These are phyloP conservation scores for Potentilla sterilis DNA, from an alignment of 306 rosid genomes.

Conservation along the genomic window DNA sequence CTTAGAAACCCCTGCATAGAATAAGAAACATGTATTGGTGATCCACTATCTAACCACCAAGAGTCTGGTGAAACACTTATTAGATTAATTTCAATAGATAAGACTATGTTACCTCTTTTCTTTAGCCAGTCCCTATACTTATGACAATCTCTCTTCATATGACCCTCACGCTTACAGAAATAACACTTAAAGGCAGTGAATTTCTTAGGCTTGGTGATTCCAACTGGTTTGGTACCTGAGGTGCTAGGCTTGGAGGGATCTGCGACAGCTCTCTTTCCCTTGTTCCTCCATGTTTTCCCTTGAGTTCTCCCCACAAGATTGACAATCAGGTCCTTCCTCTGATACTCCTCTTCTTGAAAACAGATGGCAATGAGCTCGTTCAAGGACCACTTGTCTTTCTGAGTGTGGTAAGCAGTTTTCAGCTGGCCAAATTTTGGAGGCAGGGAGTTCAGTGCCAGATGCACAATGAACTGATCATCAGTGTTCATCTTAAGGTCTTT, in stretches of 20 bases:
- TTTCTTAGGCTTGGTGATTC: not conserved
- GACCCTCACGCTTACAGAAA: not conserved
- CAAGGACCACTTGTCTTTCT: not conserved
- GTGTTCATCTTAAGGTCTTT: not conserved
- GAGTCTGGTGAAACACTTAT: not conserved
- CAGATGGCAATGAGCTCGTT: not conserved
- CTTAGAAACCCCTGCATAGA: not conserved
- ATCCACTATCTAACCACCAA: not conserved
- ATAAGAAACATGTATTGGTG: not conserved
- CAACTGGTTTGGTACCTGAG: not conserved
- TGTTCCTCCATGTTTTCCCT: not conserved
- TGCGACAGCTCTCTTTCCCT: not conserved
- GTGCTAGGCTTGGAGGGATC: not conserved
- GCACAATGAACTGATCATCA: not conserved
- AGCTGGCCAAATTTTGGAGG: not conserved
- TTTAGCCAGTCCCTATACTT: not conserved
- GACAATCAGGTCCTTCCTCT: not conserved
- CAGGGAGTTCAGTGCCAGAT: not conserved
- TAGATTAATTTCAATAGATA: not conserved
- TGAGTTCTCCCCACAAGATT: not conserved
- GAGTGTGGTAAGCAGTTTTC: not conserved
- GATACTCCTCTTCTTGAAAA: not conserved
- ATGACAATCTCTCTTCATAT: not conserved
- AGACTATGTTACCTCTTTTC: not conserved
- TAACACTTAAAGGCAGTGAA: not conserved